Evolutionary conservation across 2,329 filamentous ascomycete genomes (phyloP).

Genomic region (Monosporascus cannonballus): DNA sequence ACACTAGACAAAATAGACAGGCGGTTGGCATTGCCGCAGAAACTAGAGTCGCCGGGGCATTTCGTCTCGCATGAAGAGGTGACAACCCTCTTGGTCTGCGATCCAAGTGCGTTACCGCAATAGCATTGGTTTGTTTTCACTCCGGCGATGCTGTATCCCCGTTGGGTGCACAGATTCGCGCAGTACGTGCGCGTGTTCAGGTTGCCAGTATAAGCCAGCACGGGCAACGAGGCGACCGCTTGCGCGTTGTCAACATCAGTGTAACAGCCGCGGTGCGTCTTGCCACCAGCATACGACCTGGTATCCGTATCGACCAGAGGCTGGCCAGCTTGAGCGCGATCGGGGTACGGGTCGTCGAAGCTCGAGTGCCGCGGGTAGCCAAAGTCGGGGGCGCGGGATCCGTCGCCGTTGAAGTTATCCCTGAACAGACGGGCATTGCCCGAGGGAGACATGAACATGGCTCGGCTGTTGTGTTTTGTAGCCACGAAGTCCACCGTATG

Average conservation of each 20-base stretch:
- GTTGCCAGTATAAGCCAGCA: not conserved
- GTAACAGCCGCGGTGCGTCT: constrained; percentile 3
- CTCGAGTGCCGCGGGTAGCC: constrained; percentile 1
- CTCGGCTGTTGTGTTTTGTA: not conserved
- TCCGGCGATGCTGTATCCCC: constrained; percentile 1
- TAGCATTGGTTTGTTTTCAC: not conserved
- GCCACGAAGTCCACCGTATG: constrained; percentile 3
- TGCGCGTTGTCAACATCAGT: constrained; percentile 2
- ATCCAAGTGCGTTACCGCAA: constrained; percentile 1
- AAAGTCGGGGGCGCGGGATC: constrained; percentile 1
- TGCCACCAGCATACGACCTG: not conserved
- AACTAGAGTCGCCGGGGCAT: constrained; percentile 1
- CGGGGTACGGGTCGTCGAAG: constrained; percentile 1
- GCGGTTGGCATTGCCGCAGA: constrained; percentile 1
- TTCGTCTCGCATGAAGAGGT: constrained; percentile 2
- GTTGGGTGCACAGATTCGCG: not conserved
- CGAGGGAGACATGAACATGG: constrained; percentile 1
- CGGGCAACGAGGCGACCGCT: not conserved
- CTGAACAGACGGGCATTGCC: constrained; percentile 1
- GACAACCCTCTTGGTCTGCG: constrained; percentile 1
- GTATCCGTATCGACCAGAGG: constrained; percentile 1
- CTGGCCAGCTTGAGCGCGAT: not conserved
- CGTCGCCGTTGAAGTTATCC: constrained; percentile 3
- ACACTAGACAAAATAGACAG: constrained; percentile 2
- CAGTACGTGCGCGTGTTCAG: constrained; percentile 1